These are phyloP conservation scores for Daldinia caldariorum DNA, from an alignment of 495 filamentous ascomycete genomes.

Conservation along the genomic window DNA sequence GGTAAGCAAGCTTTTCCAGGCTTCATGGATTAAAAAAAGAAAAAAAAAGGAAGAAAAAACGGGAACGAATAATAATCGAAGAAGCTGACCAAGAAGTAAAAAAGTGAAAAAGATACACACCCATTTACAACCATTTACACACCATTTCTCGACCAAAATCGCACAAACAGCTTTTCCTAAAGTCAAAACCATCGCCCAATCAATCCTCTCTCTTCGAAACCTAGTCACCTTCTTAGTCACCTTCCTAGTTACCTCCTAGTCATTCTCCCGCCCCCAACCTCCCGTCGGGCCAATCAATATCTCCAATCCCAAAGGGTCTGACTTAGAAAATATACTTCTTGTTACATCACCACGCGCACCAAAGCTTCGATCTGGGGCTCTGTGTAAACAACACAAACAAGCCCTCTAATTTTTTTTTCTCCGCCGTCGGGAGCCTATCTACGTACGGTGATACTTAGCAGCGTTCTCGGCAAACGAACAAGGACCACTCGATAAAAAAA, in stretches of 20 bases:
- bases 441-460: slow-evolving; percentile 32
- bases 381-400: slow-evolving; percentile 46
- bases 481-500: slow-evolving; percentile 7
- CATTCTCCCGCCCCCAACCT: slow-evolving; percentile 30
- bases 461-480: slow-evolving; percentile 34
- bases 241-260: background rate
- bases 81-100: slow-evolving; percentile 20
- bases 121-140: no score
- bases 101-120: slow-evolving; percentile 11
- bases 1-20: slow-evolving; percentile 27
- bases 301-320: slow-evolving; percentile 40
- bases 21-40: no score
- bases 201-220: slow-evolving; percentile 27
- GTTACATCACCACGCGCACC: slow-evolving; percentile 51
- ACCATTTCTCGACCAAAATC: slow-evolving; percentile 40
- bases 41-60: slow-evolving; percentile 20
- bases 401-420: slow-evolving; percentile 37
- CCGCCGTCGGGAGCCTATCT: slow-evolving; percentile 37
- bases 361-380: slow-evolving; percentile 34
- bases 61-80: slow-evolving; percentile 37
- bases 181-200: slow-evolving; percentile 30
- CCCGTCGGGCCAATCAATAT: slow-evolving; percentile 45
- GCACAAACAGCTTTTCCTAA: slow-evolving; percentile 33
- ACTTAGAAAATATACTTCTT: slow-evolving; percentile 40
- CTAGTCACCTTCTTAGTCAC: slow-evolving; percentile 8